Evolutionary conservation across 2,329 filamentous ascomycete species (phyloP).

Genomic region (Aspergillus sp.): DNA sequence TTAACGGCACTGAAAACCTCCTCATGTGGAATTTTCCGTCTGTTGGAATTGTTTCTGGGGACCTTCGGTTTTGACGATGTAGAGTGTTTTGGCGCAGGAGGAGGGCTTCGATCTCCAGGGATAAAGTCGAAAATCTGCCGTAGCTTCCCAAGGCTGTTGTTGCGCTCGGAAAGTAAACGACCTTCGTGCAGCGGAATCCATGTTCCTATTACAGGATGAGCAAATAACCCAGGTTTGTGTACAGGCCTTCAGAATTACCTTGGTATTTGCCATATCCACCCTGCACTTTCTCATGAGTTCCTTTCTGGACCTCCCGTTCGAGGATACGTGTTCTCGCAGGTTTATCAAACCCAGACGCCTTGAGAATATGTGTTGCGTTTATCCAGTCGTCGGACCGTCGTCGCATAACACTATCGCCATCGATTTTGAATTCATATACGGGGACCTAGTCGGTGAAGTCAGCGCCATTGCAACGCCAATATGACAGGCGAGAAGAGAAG

Average conservation of each 20-base stretch:
- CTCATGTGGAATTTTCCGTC: slow-evolving; percentile 41
- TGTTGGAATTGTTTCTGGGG: slow-evolving; percentile 57
- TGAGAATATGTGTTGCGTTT: slow-evolving; percentile 98
- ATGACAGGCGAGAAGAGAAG: neutral
- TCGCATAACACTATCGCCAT: slow-evolving; percentile 89
- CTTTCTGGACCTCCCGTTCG: slow-evolving; percentile 93
- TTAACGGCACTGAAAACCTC: slow-evolving; percentile 25
- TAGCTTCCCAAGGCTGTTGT: slow-evolving; percentile 75
- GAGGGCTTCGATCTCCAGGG: slow-evolving; percentile 76
- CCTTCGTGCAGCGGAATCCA: slow-evolving; percentile 88
- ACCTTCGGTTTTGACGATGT: slow-evolving; percentile 68
- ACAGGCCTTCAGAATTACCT: too few relatives aligned
- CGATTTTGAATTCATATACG: slow-evolving; percentile 87
- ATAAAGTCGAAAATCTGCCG: slow-evolving; percentile 82
- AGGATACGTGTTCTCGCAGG: slow-evolving; percentile 89
- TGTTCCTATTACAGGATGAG: too few relatives aligned
- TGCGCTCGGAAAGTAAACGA: slow-evolving; percentile 71
- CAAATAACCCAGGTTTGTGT: too few relatives aligned
- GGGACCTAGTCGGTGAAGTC: slow-evolving; percentile 60
- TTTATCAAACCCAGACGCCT: slow-evolving; percentile 95
- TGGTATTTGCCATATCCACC: slow-evolving; percentile 98
- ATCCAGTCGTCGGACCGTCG: slow-evolving; percentile 91
- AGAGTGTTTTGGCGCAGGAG: slow-evolving; percentile 82
- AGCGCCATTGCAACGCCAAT: slow-evolving; percentile 6
- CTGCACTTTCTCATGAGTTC: slow-evolving; percentile 93